Evolutionary conservation across 106 monocot genomes (phyloP), one percentile per base, ranked within the genome.

Genomic region (Dendrobium nobile): DNA sequence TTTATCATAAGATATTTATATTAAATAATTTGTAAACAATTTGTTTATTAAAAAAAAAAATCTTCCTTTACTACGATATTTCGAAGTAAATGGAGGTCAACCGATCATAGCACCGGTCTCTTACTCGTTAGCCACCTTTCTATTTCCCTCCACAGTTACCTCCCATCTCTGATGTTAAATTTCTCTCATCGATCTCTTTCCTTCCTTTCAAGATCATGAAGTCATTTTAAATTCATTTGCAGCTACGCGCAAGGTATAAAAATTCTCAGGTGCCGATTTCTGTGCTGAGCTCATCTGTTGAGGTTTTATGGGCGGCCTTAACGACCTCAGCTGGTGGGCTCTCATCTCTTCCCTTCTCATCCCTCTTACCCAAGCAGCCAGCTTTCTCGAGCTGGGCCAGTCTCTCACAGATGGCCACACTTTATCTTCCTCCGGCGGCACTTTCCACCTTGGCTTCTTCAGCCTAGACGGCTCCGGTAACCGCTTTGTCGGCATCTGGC

Each of bases 361-460:
- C 16, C 41, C 41, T 73, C 73, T 41, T 0, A 15, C 67, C 67
- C 67, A 58, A 19, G n/a, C 58, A 20, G 18, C 17, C 58, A 58
- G 20, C 3, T 58, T 58, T 20, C 6, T 73, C 18, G 26, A 37
- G 16, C 41, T 73, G 33, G 73, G 18, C 16, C 11, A 80, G 76
- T 80, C 83, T 4, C 67, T 82, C 43, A 4, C 67, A 37, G 82
- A 82, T 40, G 77, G 77, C 17, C 47, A 70, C 47, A 87, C 84
- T 28, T 56, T 84, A 1, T 77, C 83, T 18, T 87, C 87, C 17
- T 5, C 77, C 28, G 27, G 58, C 17, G 78, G 55, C 28, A 80
- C 9, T 55, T 87, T 80, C 61, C 73, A 44, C 5, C 47, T 87
- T 4, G 87, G 87, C 0, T 83, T 87, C 80, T 87, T 87, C 81